phyloP scores from a whole-genome alignment of 805 yeast genomes.

The Wickerhamomyces canadensis region DNA sequence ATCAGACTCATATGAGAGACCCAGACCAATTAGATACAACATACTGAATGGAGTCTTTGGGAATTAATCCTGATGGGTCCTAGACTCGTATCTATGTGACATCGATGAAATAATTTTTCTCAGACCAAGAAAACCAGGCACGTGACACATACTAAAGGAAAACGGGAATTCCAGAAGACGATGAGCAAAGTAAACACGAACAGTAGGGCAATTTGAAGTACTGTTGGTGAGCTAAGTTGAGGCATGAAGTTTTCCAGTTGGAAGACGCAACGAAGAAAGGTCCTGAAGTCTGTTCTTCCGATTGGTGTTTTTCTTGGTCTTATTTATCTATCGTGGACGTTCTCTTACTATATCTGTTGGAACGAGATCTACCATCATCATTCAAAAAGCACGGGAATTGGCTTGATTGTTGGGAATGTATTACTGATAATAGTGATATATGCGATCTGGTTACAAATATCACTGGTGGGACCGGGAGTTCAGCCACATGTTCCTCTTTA shows the following conservation, averaged over 20 bases:
- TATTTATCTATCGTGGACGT: constrained; percentile 20
- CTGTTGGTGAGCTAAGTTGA: too few species aligned
- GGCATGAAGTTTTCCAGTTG: not conserved
- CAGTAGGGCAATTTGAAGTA: too few species aligned
- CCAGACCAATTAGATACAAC: constrained; percentile 89
- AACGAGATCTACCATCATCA: constrained; percentile 22
- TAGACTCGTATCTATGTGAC: too few species aligned
- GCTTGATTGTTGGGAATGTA: constrained; percentile 27
- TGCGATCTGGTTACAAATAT: constrained; percentile 40
- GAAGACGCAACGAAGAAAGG: not conserved
- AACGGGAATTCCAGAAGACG: too few species aligned
- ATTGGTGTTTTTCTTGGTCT: constrained; percentile 4
- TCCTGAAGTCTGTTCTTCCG: constrained; percentile 6
- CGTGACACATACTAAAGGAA: too few species aligned
- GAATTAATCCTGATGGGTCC: too few species aligned
- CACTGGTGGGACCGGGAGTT: constrained; percentile 55
- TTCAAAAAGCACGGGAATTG: constrained; percentile 25
- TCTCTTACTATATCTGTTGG: constrained; percentile 25
- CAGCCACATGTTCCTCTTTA: constrained; percentile 34
- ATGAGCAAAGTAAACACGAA: too few species aligned
- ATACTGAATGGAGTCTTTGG: constrained; percentile 41
- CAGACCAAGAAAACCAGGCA: too few species aligned
- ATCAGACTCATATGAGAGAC: constrained; percentile 82
- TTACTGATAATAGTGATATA: constrained; percentile 23
- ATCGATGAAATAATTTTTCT: too few species aligned